Evolutionary conservation across 192 early-diverging fungal species (phyloP).

Genomic region (Coemansia sp.): DNA sequence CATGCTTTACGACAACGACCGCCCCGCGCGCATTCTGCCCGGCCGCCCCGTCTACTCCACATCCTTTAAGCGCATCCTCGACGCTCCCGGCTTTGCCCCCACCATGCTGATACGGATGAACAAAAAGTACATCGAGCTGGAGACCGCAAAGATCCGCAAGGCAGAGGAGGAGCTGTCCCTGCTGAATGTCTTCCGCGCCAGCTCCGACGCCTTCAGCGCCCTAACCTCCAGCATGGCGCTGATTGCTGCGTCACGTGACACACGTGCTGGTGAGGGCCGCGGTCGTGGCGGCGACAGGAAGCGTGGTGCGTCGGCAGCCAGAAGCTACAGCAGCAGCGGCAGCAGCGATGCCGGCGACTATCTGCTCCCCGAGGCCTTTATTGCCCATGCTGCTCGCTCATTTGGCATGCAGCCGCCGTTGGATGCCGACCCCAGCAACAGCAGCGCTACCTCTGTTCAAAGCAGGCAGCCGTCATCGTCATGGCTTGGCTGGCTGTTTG

Average conservation of each 20-base stretch:
- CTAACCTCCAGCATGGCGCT: constrained; percentile 35
- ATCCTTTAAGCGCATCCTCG: constrained; percentile 75
- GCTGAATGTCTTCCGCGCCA: constrained; percentile 51
- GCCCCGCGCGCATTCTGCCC: constrained; percentile 75
- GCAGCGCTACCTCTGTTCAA: too few relatives aligned
- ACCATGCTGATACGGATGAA: constrained; percentile 76
- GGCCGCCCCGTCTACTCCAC: constrained; percentile 81
- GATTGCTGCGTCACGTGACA: constrained; percentile 28
- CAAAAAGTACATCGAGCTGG: constrained; percentile 58
- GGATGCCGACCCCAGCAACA: too few relatives aligned
- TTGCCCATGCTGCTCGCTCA: constrained; percentile 51
- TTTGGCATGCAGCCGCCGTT: neutral
- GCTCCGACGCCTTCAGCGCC: constrained; percentile 29
- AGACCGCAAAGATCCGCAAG: constrained; percentile 62
- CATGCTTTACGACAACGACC: constrained; percentile 75
- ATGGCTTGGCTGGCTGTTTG: constrained; percentile 56
- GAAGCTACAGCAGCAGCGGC: too few relatives aligned
- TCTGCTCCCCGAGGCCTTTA: constrained; percentile 30
- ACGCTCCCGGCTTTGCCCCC: constrained; percentile 70
- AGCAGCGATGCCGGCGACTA: neutral
- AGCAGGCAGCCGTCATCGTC: too few relatives aligned
- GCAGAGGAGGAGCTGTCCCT: constrained; percentile 64
- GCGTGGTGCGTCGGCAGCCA: too few relatives aligned
- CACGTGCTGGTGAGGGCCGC: neutral
- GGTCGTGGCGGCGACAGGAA: neutral